phyloP scores from a whole-genome alignment of 768 basidiomycete species.

The Hygrophorus russula region DNA sequence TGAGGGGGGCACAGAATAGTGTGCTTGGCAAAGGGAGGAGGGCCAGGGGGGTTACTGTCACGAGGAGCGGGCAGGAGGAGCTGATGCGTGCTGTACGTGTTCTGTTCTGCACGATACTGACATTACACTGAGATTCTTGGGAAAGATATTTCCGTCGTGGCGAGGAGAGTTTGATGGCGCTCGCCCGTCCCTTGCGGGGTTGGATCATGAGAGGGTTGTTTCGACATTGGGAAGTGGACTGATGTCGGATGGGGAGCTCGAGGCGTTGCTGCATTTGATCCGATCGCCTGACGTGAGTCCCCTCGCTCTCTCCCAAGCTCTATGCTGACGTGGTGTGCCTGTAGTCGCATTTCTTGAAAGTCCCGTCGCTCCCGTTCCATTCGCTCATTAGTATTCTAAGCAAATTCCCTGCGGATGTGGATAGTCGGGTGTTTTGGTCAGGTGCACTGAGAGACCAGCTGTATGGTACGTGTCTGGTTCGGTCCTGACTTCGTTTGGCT shows the following conservation, averaged over 20 bases:
- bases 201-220: conserved; percentile 47
- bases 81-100: conserved; percentile 72
- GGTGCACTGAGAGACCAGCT: conserved; percentile 48
- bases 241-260: conserved; percentile 56
- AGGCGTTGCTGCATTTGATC: conserved; percentile 56
- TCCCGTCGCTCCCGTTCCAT: conserved; percentile 72
- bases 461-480: conserved; percentile 38
- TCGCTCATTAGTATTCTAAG: conserved; percentile 61
- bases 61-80: conserved; percentile 69
- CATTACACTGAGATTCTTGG: background rate
- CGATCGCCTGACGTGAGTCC: conserved; percentile 61
- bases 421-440: conserved; percentile 71
- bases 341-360: conserved; percentile 81
- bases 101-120: conserved; percentile 13
- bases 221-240: conserved; percentile 54
- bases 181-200: conserved; percentile 54
- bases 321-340: conserved; percentile 8
- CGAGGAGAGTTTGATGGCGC: conserved; percentile 61
- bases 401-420: conserved; percentile 70
- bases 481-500: background rate
- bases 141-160: conserved; percentile 76
- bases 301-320: background rate
- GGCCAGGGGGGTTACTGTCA: conserved; percentile 77
- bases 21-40: conserved; percentile 71
- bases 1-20: conserved; percentile 35